Evolutionary conservation across 2,329 filamentous ascomycete species (phyloP).

Genomic region (Paecilomyces niveus): DNA sequence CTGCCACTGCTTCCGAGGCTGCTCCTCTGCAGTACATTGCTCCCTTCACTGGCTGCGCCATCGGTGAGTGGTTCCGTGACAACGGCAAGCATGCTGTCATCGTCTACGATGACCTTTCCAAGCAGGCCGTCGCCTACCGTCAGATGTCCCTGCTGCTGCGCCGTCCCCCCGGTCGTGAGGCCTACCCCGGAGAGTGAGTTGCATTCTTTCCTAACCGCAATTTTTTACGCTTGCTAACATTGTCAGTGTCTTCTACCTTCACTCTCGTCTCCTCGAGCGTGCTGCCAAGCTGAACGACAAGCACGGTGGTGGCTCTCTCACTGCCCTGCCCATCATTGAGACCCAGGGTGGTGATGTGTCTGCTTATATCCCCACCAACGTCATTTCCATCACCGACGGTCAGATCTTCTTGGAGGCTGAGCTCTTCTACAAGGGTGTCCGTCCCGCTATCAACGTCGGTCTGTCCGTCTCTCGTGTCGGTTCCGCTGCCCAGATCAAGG

Average conservation of each 20-base stretch:
- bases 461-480: constrained; percentile 99
- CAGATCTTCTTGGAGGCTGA: constrained; percentile 99
- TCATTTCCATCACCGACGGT: constrained; percentile 99
- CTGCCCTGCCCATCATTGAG: constrained; percentile 95
- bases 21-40: constrained; percentile 90
- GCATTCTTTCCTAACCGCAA: constrained; percentile 2
- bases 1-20: constrained; percentile 94
- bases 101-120: constrained; percentile 91
- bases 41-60: constrained; percentile 72
- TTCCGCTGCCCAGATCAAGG: constrained; percentile 98
- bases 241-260: constrained; percentile 82
- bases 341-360: constrained; percentile 99
- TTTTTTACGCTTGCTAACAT: constrained; percentile 11
- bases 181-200: constrained; percentile 86
- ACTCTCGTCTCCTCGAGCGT: constrained; percentile 98
- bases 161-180: constrained; percentile 97
- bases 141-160: constrained; percentile 98
- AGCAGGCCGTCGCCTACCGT: constrained; percentile 96
- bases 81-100: constrained; percentile 82
- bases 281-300: constrained; percentile 98
- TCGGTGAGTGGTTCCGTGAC: constrained; percentile 72
- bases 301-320: constrained; percentile 91
- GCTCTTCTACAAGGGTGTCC: constrained; percentile 99
- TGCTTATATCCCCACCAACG: constrained; percentile 99
- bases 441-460: constrained; percentile 99